phyloP scores from a whole-genome alignment of 1,139 yeast species.

The Suhomyces wounanorum region DNA sequence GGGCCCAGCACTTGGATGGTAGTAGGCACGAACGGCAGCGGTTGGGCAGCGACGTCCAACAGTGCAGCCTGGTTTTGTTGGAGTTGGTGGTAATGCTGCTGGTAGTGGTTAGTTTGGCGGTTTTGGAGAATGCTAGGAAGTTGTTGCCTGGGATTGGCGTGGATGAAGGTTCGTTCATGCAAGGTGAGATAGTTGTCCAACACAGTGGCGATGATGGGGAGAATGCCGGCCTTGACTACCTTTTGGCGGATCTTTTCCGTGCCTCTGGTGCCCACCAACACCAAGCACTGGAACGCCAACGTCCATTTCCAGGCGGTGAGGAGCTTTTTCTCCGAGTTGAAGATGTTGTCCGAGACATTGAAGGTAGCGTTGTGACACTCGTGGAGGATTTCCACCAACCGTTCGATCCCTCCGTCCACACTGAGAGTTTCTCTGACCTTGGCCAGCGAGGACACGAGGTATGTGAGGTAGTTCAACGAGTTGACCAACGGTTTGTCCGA shows the following conservation, averaged over 20 bases:
- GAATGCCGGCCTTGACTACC: slow-evolving; percentile 87
- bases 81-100: slow-evolving; percentile 8
- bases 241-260: slow-evolving; percentile 81
- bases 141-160: slow-evolving; percentile 29
- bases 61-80: slow-evolving; percentile 4
- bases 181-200: slow-evolving; percentile 74
- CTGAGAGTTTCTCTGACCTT: slow-evolving; percentile 89
- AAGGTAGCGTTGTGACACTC: slow-evolving; percentile 60
- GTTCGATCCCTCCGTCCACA: slow-evolving; percentile 87
- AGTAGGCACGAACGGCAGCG: slow-evolving; percentile 2
- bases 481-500: slow-evolving; percentile 88
- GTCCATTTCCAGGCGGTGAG: slow-evolving; percentile 97
- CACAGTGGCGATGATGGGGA: slow-evolving; percentile 89
- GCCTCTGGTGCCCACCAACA: slow-evolving; percentile 89
- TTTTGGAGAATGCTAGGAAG: slow-evolving; percentile 11
- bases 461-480: slow-evolving; percentile 86
- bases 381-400: slow-evolving; percentile 81
- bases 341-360: slow-evolving; percentile 38
- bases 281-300: slow-evolving; percentile 87
- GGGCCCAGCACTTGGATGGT: neutral
- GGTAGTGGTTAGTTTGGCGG: slow-evolving; percentile 10
- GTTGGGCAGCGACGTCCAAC: neutral
- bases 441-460: slow-evolving; percentile 80
- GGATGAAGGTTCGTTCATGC: slow-evolving; percentile 41
- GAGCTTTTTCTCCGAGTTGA: slow-evolving; percentile 51